Percentiles rank a stretch among this genome's conserved stretches.
These are phyloP conservation scores for Mollisia scopiformis DNA, from an alignment of 2,329 filamentous ascomycete genomes.

Conservation along the genomic window DNA sequence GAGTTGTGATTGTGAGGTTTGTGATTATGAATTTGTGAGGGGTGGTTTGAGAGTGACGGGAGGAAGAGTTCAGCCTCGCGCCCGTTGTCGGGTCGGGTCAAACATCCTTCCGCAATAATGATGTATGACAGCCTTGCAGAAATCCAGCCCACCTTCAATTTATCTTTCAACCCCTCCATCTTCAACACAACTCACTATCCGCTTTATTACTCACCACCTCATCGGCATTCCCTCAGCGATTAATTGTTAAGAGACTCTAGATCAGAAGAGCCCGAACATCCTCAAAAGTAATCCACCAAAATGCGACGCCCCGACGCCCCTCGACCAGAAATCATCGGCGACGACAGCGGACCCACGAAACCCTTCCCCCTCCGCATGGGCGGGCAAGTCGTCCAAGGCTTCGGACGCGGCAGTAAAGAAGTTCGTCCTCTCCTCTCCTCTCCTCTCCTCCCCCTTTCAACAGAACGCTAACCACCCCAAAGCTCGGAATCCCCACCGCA, in stretches of 20 bases:
- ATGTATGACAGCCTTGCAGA: conserved; percentile 13
- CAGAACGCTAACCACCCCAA: neutral
- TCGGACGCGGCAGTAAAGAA: conserved; percentile 92
- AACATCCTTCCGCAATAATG: conserved; percentile 5
- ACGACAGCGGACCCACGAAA: conserved; percentile 69
- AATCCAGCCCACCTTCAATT: neutral
- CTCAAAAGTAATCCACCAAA: too few species aligned
- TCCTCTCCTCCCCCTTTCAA: neutral
- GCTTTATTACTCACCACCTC: neutral
- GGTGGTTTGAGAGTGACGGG: conserved; percentile 1
- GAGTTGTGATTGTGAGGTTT: neutral
- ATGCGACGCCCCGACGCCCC: neutral
- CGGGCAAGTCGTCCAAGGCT: conserved; percentile 88
- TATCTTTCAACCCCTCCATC: neutral
- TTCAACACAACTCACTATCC: neutral
- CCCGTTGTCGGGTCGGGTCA: conserved; percentile 2
- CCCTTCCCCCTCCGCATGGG: conserved; percentile 86
- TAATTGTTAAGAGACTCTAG: too few species aligned
- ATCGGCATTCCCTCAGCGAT: neutral
- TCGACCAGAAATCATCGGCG: conserved; percentile 73
- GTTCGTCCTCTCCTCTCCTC: conserved; percentile 46
- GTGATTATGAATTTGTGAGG: neutral
- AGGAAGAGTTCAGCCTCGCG: neutral
- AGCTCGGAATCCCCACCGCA: conserved; percentile 96
- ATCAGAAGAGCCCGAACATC: too few species aligned